Evolutionary conservation across 495 filamentous ascomycete species (phyloP).

Genomic region (Hyaloscypha bicolor): DNA sequence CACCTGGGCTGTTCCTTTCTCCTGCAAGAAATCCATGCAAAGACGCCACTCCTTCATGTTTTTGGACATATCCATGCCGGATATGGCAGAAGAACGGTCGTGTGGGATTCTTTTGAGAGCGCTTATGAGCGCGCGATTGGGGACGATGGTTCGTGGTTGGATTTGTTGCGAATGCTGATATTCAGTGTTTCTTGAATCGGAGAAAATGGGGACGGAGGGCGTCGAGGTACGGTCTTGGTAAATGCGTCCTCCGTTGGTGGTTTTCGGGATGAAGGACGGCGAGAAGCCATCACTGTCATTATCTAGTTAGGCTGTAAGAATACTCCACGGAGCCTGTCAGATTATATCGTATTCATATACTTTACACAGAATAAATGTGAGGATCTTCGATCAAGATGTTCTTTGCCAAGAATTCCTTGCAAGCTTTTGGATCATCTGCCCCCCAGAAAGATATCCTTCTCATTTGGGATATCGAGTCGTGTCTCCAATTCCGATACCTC

Average conservation of each 20-base stretch:
- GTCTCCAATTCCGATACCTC: background rate
- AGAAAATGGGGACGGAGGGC: background rate
- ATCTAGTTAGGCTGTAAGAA: background rate
- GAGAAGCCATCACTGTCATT: constrained; percentile 9
- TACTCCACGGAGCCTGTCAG: too few relatives aligned
- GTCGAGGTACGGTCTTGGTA: constrained; percentile 11
- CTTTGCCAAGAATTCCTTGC: constrained; percentile 1
- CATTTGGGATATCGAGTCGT: background rate
- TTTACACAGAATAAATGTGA: background rate
- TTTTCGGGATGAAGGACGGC: constrained; percentile 2
- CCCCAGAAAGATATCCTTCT: background rate
- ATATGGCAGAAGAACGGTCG: constrained; percentile 37
- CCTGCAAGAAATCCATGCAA: constrained; percentile 73
- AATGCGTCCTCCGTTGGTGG: constrained; percentile 11
- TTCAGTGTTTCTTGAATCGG: background rate
- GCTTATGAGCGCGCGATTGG: constrained; percentile 23
- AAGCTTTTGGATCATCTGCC: constrained; percentile 6
- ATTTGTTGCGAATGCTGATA: background rate
- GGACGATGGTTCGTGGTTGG: constrained; percentile 26
- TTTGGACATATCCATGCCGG: constrained; percentile 85
- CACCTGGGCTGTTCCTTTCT: constrained; percentile 71
- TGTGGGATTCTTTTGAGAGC: constrained; percentile 1
- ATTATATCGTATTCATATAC: background rate
- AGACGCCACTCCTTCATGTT: constrained; percentile 76
- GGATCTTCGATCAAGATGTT: background rate